A percentile compares a stretch with the other conserved stretches of the same genome.
These are phyloP conservation scores for Colletotrichum musicola DNA, from an alignment of 2,329 filamentous ascomycete genomes.

Conservation along the genomic window DNA sequence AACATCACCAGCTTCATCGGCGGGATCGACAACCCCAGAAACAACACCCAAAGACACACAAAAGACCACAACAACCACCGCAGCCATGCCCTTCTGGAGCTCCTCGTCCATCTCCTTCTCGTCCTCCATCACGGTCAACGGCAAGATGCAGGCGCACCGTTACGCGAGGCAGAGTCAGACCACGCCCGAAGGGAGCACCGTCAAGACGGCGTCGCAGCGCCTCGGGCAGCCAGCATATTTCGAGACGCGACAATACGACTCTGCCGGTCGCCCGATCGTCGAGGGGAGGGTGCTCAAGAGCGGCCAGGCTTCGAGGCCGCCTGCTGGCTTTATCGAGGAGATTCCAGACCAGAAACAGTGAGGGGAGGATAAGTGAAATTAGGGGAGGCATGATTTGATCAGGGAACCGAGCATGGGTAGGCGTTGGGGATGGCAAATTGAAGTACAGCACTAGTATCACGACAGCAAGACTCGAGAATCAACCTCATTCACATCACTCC, in stretches of 20 bases:
- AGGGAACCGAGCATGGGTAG: not conserved
- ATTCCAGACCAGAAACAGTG: conserved; percentile 14
- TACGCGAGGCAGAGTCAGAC: conserved; percentile 15
- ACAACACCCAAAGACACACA: no score
- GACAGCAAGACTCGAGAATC: not conserved
- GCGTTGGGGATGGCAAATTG: not conserved
- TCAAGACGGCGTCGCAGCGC: conserved; percentile 23
- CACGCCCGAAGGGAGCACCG: conserved; percentile 15
- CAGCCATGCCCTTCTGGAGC: conserved; percentile 24
- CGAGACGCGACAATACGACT: conserved; percentile 27
- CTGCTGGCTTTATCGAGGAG: conserved; percentile 26
- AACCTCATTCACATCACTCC: not conserved
- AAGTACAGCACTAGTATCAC: not conserved
- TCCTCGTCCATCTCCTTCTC: conserved; percentile 29
- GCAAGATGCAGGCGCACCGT: conserved; percentile 23
- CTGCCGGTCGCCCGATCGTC: conserved; percentile 15
- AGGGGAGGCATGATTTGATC: not conserved
- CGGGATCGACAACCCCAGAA: no score
- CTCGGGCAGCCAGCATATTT: conserved; percentile 14
- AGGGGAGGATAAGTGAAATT: not conserved
- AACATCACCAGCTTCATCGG: no score
- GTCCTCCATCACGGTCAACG: conserved; percentile 26
- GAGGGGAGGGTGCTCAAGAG: conserved; percentile 12
- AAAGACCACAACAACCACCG: not conserved
- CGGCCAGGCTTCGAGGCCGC: not conserved